Percentiles rank a stretch among this genome's conserved stretches.
phyloP scores from a whole-genome alignment of 2,329 filamentous ascomycete genomes.

The Penicillium verrucosum region DNA sequence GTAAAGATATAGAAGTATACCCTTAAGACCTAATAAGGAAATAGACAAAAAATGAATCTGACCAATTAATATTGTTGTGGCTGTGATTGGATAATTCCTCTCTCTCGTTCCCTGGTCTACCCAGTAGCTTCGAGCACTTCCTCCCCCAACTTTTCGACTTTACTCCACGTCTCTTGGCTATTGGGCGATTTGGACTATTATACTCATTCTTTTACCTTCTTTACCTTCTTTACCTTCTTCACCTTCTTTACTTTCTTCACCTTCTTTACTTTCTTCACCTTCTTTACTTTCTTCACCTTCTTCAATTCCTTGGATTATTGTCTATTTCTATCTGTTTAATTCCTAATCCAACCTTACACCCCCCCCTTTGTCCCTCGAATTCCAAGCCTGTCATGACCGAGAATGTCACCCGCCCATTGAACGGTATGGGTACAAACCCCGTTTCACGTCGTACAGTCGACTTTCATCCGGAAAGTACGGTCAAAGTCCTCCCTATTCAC shows the following conservation, averaged over 20 bases:
- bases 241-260: neutral
- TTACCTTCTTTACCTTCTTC: neutral
- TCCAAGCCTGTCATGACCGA: slow-evolving; percentile 12
- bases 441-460: slow-evolving; percentile 30
- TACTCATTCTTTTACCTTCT: neutral
- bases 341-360: neutral
- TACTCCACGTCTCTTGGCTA: neutral
- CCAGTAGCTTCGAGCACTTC: slow-evolving; percentile 17
- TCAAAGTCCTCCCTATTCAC: slow-evolving; percentile 19
- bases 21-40: neutral
- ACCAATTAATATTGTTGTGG: slow-evolving; percentile 13
- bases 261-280: neutral
- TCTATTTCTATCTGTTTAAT: slow-evolving; percentile 1
- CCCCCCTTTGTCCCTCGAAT: slow-evolving; percentile 15
- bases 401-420: slow-evolving; percentile 27
- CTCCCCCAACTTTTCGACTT: slow-evolving; percentile 1
- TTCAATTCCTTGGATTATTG: neutral
- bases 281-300: neutral
- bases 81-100: slow-evolving; percentile 14
- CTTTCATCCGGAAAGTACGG: slow-evolving; percentile 23
- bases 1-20: no score
- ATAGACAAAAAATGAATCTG: neutral
- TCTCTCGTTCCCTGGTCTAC: slow-evolving; percentile 17
- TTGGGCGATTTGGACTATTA: neutral
- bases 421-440: slow-evolving; percentile 28